A percentile compares a stretch with the other conserved stretches of the same genome.
These are phyloP conservation scores for Prunus salicina DNA, from an alignment of 306 rosid genomes.

Conservation along the genomic window DNA sequence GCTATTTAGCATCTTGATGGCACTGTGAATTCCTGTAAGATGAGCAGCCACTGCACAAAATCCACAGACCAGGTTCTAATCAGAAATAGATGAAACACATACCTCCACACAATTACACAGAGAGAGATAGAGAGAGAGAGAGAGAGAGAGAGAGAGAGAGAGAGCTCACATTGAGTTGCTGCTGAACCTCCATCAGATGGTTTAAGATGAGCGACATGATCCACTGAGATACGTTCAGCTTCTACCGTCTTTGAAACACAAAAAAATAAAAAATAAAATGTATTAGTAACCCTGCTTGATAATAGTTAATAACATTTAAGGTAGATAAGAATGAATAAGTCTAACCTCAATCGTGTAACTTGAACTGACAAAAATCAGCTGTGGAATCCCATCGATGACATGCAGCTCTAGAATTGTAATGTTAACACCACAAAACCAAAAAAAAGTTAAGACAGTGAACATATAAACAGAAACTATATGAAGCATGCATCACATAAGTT, in stretches of 20 bases:
- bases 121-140: constrained; percentile 7
- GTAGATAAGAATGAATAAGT: constrained; percentile 8
- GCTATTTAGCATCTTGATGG: constrained; percentile 97
- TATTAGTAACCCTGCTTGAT: constrained; percentile 3
- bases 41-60: constrained; percentile 87
- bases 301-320: background rate
- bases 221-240: constrained; percentile 97
- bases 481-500: background rate
- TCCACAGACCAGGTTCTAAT: background rate
- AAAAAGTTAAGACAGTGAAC: constrained; percentile 13
- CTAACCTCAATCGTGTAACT: constrained; percentile 94
- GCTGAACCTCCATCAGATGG: constrained; percentile 99
- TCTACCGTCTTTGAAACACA: constrained; percentile 71
- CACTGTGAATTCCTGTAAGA: constrained; percentile 91
- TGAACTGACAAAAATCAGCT: constrained; percentile 82
- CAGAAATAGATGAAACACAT: background rate
- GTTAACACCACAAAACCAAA: constrained; percentile 26
- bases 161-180: constrained; percentile 77
- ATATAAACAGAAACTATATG: background rate
- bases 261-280: background rate
- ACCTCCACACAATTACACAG: no score
- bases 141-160: background rate
- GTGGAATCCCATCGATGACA: constrained; percentile 92
- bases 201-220: constrained; percentile 96
- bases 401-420: constrained; percentile 70